Evolutionary conservation across 2,329 filamentous ascomycete genomes (phyloP), one percentile per base, ranked within the genome.

Genomic region (Alternaria sp.): DNA sequence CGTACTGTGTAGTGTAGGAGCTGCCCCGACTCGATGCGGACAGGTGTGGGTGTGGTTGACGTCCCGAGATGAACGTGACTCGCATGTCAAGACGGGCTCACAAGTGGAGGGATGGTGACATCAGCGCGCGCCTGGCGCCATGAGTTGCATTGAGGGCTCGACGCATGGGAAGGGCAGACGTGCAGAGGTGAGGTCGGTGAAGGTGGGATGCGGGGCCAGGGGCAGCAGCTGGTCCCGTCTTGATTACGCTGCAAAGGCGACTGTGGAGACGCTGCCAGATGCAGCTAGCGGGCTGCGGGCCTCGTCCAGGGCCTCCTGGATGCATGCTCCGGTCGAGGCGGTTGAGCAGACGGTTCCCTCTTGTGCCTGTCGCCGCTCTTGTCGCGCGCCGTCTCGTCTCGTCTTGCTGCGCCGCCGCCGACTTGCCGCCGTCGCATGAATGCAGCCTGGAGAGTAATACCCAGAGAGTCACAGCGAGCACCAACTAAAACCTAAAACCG

Each of bases 281-380:
- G 45, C 39, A 36, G 51, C 42, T 58, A 57, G 51, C 34, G 10
- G 17, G 14, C 34, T 45, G 41, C 34, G 24, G 21, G 36, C 40
- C 60, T 62, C 58, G 57, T 42, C 54, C 56, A 40, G 54, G 62
- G 54, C 63, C 63, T 66, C 63, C 63, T 58, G 51, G 56, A 65
- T 62, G 17, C 17, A 17, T 17, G 61, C 63, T 66, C 63, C 63
- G 59, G 56, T 61, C 59, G 49, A 54, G 42, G 34, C 41, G 24
- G 45, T 49, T 37, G 14, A 29, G 31, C 23, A 45, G 14, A 34
- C 42, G 40, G 28, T 26, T 45, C 45, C 46, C 42, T 50, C 41
- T 49, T 53, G 34, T 58, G 55, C 55, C 29, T 31, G 36, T 53
- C 54, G 48, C 34, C 41, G 53, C 52, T 56, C 54, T 49, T 52